Percentiles rank a stretch among this genome's conserved stretches.
phyloP scores from a whole-genome alignment of 2,329 filamentous ascomycete genomes.

The Xylaria sp. region DNA sequence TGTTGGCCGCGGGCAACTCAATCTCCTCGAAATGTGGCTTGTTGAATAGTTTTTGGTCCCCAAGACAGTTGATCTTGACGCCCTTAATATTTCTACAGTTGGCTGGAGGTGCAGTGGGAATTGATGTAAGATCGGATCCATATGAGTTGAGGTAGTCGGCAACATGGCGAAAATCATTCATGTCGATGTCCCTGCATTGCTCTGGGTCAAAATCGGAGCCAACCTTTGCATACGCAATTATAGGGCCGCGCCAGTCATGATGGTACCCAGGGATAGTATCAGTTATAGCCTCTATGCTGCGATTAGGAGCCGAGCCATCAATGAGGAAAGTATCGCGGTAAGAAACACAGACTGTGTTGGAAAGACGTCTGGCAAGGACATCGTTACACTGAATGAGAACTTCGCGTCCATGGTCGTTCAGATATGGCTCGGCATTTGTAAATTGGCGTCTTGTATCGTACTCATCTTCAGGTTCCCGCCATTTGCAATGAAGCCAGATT shows the following conservation, averaged over 20 bases:
- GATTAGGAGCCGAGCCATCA: constrained; percentile 8
- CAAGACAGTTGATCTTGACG: constrained; percentile 29
- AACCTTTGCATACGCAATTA: constrained; percentile 15
- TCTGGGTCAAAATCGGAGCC: background rate
- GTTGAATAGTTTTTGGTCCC: constrained; percentile 24
- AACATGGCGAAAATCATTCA: constrained; percentile 33
- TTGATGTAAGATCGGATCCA: background rate
- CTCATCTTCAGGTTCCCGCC: background rate
- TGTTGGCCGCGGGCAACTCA: constrained; percentile 6
- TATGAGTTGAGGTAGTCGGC: constrained; percentile 22
- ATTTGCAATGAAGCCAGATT: constrained; percentile 20
- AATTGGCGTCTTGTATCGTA: background rate
- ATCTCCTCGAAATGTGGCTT: constrained; percentile 27
- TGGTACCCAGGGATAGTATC: background rate
- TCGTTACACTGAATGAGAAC: background rate
- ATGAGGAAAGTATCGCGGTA: constrained; percentile 4
- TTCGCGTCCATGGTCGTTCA: background rate
- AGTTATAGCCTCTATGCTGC: background rate
- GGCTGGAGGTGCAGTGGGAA: no score
- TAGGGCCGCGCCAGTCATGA: constrained; percentile 25
- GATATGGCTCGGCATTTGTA: background rate
- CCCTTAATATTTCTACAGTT: constrained; percentile 7
- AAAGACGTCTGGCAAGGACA: background rate
- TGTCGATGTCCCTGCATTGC: constrained; percentile 24
- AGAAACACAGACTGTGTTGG: background rate